These are phyloP conservation scores for Pyrenophora tritici-repentis DNA, from an alignment of 2,329 filamentous ascomycete species.

Conservation along the genomic window DNA sequence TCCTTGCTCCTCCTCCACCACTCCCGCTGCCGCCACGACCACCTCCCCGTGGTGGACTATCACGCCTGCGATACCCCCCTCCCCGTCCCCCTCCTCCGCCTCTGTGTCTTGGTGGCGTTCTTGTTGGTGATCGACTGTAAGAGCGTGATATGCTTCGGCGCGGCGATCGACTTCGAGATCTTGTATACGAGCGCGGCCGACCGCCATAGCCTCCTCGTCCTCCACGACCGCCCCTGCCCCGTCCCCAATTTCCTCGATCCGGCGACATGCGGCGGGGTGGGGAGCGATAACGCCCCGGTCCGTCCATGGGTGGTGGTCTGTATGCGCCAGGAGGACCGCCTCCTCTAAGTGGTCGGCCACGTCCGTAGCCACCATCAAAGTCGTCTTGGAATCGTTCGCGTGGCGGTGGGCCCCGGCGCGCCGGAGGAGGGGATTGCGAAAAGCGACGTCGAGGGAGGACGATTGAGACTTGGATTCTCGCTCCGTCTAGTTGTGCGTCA, in stretches of 20 bases:
- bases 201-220: slow-evolving; percentile 34
- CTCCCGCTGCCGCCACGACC: slow-evolving; percentile 28
- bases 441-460: slow-evolving; percentile 84
- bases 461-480: slow-evolving; percentile 82
- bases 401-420: slow-evolving; percentile 60
- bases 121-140: slow-evolving; percentile 46
- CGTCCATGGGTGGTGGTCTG: slow-evolving; percentile 44
- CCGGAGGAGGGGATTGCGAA: slow-evolving; percentile 75
- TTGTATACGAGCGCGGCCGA: slow-evolving; percentile 34
- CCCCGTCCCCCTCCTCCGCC: slow-evolving; percentile 20
- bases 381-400: slow-evolving; percentile 33
- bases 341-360: slow-evolving; percentile 22
- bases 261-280: slow-evolving; percentile 46
- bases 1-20: slow-evolving; percentile 45
- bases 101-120: slow-evolving; percentile 36
- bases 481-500: slow-evolving; percentile 89
- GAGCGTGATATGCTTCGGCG: slow-evolving; percentile 49
- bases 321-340: slow-evolving; percentile 47
- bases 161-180: slow-evolving; percentile 52
- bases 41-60: slow-evolving; percentile 20
- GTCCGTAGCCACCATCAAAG: slow-evolving; percentile 23
- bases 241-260: slow-evolving; percentile 28
- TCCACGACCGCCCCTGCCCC: slow-evolving; percentile 44
- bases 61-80: slow-evolving; percentile 18
- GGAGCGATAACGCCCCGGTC: slow-evolving; percentile 36